Percentiles rank a stretch among this genome's conserved stretches.
These are phyloP conservation scores for Agapanthus africanus DNA, from an alignment of 106 monocot species.

Conservation along the genomic window DNA sequence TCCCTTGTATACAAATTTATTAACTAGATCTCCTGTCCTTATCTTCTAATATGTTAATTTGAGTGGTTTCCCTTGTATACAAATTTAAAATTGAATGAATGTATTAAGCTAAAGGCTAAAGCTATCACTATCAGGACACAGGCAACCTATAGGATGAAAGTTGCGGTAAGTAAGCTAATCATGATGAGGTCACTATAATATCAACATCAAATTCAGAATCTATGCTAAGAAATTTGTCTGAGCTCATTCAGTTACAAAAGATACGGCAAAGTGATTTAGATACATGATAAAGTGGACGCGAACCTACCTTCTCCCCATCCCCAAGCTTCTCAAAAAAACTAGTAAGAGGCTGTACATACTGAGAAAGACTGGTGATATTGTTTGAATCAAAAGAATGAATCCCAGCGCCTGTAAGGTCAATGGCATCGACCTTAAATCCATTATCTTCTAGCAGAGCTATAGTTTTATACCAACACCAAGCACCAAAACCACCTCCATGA, in stretches of 20 bases:
- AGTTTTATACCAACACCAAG: slow-evolving; percentile 99
- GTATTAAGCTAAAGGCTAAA: background rate
- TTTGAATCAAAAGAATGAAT: slow-evolving; percentile 75
- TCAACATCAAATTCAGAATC: background rate
- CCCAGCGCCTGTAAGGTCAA: slow-evolving; percentile 80
- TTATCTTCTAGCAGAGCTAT: slow-evolving; percentile 77
- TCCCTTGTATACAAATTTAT: background rate
- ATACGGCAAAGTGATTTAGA: background rate
- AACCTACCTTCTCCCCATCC: slow-evolving; percentile 62
- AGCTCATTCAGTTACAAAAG: background rate
- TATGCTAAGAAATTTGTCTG: background rate
- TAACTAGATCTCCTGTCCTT: background rate
- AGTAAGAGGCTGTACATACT: slow-evolving; percentile 73
- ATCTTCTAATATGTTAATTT: background rate
- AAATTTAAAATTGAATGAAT: background rate
- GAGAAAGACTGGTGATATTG: slow-evolving; percentile 55
- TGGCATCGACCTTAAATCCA: slow-evolving; percentile 78
- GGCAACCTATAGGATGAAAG: background rate
- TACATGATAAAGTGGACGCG: background rate
- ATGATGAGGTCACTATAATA: background rate
- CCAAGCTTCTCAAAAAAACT: slow-evolving; percentile 58
- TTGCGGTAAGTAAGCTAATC: background rate
- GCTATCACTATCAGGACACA: background rate
- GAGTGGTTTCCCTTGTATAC: background rate
- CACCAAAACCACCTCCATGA: slow-evolving; percentile 97